Evolutionary conservation across 129 eudicot species (phyloP), one percentile per base, ranked within the genome.

Genomic region (Deinandra increscens): DNA sequence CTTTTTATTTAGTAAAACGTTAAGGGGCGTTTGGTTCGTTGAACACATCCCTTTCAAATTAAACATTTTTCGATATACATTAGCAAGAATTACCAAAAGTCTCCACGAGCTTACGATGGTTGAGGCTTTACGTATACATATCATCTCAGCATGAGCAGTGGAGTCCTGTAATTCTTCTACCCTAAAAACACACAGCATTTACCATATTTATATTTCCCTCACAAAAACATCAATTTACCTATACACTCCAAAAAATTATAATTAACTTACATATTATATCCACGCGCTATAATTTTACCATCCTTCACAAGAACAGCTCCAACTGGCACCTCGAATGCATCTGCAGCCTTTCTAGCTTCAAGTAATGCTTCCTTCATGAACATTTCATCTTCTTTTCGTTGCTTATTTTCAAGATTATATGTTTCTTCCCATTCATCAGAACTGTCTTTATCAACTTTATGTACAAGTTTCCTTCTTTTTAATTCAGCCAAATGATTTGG

Each of bases 121-220:
- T 45, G 98, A 92, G 55, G 95, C 98, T 76, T 89, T 83, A 61
- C 90, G 74, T 51, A 92, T 86, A 74, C 98, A 92, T 29, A 82
- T 81, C 86, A 92, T 88, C 82, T 92, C 96, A 2, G 98, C 98
- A 79, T 92, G 98, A 37, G 98, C 98, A 41, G 98, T 89, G 46
- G 95, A 88, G 82, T 89, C 98, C 46, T 81, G 88, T 59, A 84
- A 72, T 74, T 88, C 86, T 85, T 92, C 98, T 23, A 92, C 96
- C 73, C 98, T 92, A 86, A 55, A 75, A 79, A 75, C 13, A 79
- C 1, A 26, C 31, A 26, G 3, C 31, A 26, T 43, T 38, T 67
- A 75, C 37, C 9, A 43, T 9, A 18, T 17, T 11, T 60, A 23
- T 60, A 29, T 15, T 62, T 76, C n/a, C 12, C 38, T 54, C 29